Percentiles rank a stretch among this genome's conserved stretches.
These are phyloP conservation scores for Mrakia frigida DNA, from an alignment of 768 basidiomycete species.

Conservation along the genomic window DNA sequence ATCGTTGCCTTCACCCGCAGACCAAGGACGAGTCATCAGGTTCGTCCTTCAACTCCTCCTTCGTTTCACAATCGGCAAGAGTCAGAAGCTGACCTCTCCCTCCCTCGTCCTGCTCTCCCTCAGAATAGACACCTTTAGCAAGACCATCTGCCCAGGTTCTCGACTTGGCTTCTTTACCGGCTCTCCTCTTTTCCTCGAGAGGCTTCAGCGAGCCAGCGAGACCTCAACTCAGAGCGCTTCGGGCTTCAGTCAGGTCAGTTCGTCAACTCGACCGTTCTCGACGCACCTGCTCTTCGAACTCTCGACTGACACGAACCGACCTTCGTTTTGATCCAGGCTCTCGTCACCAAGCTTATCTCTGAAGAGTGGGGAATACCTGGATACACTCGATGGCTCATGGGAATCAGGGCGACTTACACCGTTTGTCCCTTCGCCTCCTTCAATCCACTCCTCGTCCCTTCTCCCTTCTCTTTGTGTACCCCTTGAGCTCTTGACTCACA, in stretches of 20 bases:
- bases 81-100: not conserved
- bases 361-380: conserved; percentile 64
- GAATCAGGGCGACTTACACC: conserved; percentile 46
- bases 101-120: not conserved
- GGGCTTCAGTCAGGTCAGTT: conserved; percentile 47
- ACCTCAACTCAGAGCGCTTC: conserved; percentile 63
- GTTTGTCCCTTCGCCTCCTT: not conserved
- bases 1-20: not conserved
- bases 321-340: conserved; percentile 37
- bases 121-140: conserved; percentile 66
- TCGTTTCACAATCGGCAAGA: not conserved
- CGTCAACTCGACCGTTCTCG: not conserved
- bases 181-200: conserved; percentile 67
- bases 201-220: conserved; percentile 65
- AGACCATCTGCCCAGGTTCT: conserved; percentile 65
- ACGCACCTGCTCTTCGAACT: not conserved
- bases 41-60: not conserved
- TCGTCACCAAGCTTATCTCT: conserved; percentile 59
- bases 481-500: no score
- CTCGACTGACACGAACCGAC: not conserved
- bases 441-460: not conserved
- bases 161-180: conserved; percentile 77
- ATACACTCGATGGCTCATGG: conserved; percentile 72
- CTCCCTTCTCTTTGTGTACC: not conserved
- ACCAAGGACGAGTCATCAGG: conserved; percentile 75